Percentiles rank a stretch among this genome's conserved stretches.
Conservation (phyloP, 2,329 filamentous ascomycete genomes). For the Scleromitrula shiraiana region DNA sequence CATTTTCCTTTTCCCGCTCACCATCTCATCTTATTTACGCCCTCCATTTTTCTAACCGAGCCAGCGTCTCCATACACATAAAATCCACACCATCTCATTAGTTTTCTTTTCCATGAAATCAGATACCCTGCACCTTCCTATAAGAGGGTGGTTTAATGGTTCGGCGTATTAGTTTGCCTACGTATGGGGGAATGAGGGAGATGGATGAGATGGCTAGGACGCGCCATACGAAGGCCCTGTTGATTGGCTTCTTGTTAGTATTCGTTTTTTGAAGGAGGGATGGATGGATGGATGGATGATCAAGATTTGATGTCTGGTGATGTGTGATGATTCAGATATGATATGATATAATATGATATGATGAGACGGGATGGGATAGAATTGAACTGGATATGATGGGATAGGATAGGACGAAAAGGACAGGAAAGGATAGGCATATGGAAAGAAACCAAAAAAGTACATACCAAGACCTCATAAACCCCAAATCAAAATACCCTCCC, state of each 20-base stretch:
- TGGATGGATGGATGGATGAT: no score
- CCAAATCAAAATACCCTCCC: constrained; percentile 80
- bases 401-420: background rate
- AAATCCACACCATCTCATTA: background rate
- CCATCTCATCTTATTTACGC: no score
- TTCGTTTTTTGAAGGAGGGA: no score
- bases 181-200: constrained; percentile 78
- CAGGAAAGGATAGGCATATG: constrained; percentile 12
- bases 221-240: constrained; percentile 79
- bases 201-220: constrained; percentile 72
- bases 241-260: background rate
- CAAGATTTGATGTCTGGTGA: no score
- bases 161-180: constrained; percentile 73
- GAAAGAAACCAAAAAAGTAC: constrained; percentile 23
- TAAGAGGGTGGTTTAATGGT: constrained; percentile 90
- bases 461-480: constrained; percentile 64
- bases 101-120: background rate
- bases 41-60: no score
- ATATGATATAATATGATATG: no score
- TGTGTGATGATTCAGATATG: no score
- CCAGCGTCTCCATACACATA: no score
- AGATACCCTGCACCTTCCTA: constrained; percentile 74
- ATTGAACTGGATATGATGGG: no score
- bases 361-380: no score
- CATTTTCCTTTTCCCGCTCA: no score